Conservation (phyloP, 495 filamentous ascomycete species). For the Chaetomium tenue region DNA sequence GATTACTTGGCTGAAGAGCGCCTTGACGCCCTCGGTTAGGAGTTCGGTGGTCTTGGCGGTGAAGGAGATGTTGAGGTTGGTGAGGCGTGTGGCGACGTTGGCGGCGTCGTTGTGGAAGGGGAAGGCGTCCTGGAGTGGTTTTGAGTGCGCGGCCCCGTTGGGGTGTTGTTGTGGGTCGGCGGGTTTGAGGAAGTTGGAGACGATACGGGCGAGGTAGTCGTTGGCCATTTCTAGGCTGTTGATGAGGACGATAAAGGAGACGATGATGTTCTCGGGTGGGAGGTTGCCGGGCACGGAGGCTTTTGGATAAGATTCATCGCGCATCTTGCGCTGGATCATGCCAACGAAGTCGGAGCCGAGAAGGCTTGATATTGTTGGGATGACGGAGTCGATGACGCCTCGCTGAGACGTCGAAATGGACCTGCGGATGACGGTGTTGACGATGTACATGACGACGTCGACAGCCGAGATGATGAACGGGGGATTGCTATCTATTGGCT, state of each 20-base stretch:
- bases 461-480: conserved; percentile 94
- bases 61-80: conserved; percentile 67
- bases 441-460: conserved; percentile 99
- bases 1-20: conserved; percentile 83
- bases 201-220: conserved; percentile 86
- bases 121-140: conserved; percentile 62
- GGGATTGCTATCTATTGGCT: conserved; percentile 64
- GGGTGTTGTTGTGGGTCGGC: conserved; percentile 23
- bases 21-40: conserved; percentile 74
- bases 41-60: conserved; percentile 74
- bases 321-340: conserved; percentile 97
- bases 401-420: conserved; percentile 81
- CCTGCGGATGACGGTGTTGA: conserved; percentile 83
- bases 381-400: conserved; percentile 67
- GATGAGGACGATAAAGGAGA: conserved; percentile 85
- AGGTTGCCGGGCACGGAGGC: conserved; percentile 68
- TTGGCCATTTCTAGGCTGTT: conserved; percentile 91
- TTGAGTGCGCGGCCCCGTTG: conserved; percentile 26
- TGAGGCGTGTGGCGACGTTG: conserved; percentile 64
- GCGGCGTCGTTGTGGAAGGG: conserved; percentile 71
- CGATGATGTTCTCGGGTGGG: conserved; percentile 78
- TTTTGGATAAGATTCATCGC: conserved; percentile 87
- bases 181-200: conserved; percentile 61
- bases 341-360: conserved; percentile 90
- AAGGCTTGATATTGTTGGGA: conserved; percentile 79